Percentiles rank a stretch among this genome's conserved stretches.
Evolutionary conservation across 805 yeast genomes (phyloP).

Genomic region (Candida nonsorbophila): DNA sequence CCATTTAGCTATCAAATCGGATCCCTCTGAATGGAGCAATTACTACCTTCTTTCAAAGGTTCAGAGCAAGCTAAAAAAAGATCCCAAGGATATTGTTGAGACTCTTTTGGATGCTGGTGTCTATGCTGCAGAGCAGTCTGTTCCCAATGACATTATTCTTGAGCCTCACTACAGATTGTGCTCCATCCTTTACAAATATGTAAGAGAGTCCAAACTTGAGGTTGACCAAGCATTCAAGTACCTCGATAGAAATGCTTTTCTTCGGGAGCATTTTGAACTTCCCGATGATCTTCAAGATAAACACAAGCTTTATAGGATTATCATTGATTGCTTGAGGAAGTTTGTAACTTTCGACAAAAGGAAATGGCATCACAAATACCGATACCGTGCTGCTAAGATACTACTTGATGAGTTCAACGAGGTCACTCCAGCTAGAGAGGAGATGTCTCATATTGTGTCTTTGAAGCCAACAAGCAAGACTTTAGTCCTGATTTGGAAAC

Average conservation of each 20-base stretch:
- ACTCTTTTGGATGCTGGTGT: constrained; percentile 41
- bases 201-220: constrained; percentile 27
- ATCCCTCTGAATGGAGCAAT: constrained; percentile 54
- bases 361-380: constrained; percentile 89
- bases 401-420: constrained; percentile 51
- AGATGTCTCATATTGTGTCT: constrained; percentile 59
- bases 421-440: constrained; percentile 50
- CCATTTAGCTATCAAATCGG: constrained; percentile 40
- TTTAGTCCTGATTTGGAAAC: constrained; percentile 86
- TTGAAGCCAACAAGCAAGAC: constrained; percentile 65
- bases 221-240: constrained; percentile 31
- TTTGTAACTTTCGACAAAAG: constrained; percentile 62
- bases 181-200: constrained; percentile 54
- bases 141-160: constrained; percentile 48
- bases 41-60: constrained; percentile 56
- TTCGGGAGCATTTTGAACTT: constrained; percentile 12
- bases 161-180: constrained; percentile 76
- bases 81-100: constrained; percentile 30
- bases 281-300: too few relatives aligned
- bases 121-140: constrained; percentile 27
- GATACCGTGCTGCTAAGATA: constrained; percentile 64
- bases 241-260: constrained; percentile 14
- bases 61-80: constrained; percentile 41
- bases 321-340: constrained; percentile 43
- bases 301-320: constrained; percentile 27